Evolutionary conservation across 768 basidiomycete genomes (phyloP).

Genomic region (Kwoniella botswanensis): DNA sequence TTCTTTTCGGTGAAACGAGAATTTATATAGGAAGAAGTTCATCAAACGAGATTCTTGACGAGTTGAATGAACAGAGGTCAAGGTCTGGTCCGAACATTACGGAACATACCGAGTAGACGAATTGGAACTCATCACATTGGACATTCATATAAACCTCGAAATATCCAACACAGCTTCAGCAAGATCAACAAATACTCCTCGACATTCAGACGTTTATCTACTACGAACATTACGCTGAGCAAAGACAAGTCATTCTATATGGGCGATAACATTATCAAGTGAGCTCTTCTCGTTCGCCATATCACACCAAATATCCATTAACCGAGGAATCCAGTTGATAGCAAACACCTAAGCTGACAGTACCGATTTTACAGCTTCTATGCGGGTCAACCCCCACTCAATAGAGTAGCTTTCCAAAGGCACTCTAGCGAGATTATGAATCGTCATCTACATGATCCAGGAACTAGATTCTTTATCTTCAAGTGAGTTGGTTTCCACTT

Average conservation of each 20-base stretch:
- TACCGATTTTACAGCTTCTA: slow-evolving; percentile 48
- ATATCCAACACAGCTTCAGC: no score
- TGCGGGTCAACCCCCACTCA: slow-evolving; percentile 58
- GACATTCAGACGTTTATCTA: neutral
- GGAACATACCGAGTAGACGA: no score
- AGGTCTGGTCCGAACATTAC: no score
- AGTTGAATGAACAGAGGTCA: no score
- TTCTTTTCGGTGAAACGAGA: no score
- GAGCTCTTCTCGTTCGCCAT: neutral
- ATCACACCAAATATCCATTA: no score
- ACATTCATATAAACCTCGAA: no score
- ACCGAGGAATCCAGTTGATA: neutral
- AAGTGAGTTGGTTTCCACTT: slow-evolving; percentile 62
- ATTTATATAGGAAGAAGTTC: no score
- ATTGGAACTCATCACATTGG: no score
- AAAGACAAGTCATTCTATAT: slow-evolving; percentile 38
- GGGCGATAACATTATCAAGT: slow-evolving; percentile 59
- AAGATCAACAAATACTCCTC: neutral
- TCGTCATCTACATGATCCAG: slow-evolving; percentile 66
- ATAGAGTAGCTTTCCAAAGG: slow-evolving; percentile 66
- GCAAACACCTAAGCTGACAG: slow-evolving; percentile 3
- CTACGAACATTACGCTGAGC: neutral
- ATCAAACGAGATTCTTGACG: no score
- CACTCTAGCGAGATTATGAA: slow-evolving; percentile 79
- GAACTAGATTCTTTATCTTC: slow-evolving; percentile 79